These are phyloP conservation scores for Phyllosticta citriasiana DNA, from an alignment of 2,329 filamentous ascomycete genomes.

Conservation along the genomic window DNA sequence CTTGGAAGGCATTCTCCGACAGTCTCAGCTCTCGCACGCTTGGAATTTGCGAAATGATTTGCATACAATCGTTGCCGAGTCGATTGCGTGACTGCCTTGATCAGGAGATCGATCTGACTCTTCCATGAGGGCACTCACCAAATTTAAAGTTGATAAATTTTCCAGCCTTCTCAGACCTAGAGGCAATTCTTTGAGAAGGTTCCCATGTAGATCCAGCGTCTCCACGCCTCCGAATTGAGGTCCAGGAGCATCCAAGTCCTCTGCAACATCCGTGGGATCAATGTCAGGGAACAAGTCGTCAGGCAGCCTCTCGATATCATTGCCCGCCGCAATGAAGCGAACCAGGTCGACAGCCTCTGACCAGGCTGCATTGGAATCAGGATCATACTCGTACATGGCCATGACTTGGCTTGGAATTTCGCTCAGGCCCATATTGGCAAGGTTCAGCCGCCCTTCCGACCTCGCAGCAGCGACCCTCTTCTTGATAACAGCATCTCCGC, in stretches of 20 bases:
- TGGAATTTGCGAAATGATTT: slow-evolving; percentile 62
- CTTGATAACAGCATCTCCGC: slow-evolving; percentile 57
- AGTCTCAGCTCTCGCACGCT: slow-evolving; percentile 72
- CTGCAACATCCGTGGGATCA: slow-evolving; percentile 41
- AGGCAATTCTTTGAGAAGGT: slow-evolving; percentile 62
- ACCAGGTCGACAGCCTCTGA: slow-evolving; percentile 84
- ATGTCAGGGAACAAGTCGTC: slow-evolving; percentile 72
- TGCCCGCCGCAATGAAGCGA: slow-evolving; percentile 78
- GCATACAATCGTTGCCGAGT: slow-evolving; percentile 60
- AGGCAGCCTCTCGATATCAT: slow-evolving; percentile 66
- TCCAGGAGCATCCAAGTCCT: slow-evolving; percentile 56
- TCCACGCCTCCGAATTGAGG: slow-evolving; percentile 78
- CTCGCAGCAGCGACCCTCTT: slow-evolving; percentile 65
- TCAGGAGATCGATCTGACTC: slow-evolving; percentile 1
- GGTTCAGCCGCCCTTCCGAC: slow-evolving; percentile 73
- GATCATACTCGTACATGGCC: slow-evolving; percentile 79
- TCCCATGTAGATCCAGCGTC: slow-evolving; percentile 76
- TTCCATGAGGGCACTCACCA: slow-evolving; percentile 47
- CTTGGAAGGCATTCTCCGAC: slow-evolving; percentile 59
- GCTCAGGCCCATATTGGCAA: slow-evolving; percentile 71
- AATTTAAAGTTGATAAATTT: slow-evolving; percentile 68
- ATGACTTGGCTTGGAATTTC: slow-evolving; percentile 74
- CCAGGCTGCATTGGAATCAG: slow-evolving; percentile 62
- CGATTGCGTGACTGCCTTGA: slow-evolving; percentile 62
- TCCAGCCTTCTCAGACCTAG: slow-evolving; percentile 64